phyloP scores from a whole-genome alignment of 2,329 filamentous ascomycete genomes.

The Colletotrichum eleusines region DNA sequence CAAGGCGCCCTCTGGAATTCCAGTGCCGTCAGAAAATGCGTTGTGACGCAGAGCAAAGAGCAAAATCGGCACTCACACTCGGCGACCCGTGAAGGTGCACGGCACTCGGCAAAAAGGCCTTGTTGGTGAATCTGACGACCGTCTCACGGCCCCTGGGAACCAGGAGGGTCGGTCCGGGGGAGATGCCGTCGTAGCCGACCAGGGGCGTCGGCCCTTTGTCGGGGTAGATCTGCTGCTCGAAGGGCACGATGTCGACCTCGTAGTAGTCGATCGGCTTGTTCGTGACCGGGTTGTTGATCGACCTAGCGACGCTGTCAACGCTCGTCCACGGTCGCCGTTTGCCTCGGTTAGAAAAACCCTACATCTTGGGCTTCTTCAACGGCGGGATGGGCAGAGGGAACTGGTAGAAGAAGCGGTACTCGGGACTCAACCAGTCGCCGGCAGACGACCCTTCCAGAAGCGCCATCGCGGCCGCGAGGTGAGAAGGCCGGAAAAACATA shows the following conservation, averaged over 20 bases:
- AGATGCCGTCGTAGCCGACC: conserved; percentile 66
- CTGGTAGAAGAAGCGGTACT: conserved; percentile 54
- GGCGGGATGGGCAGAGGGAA: conserved; percentile 59
- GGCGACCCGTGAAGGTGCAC: conserved; percentile 69
- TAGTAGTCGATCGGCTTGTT: conserved; percentile 51
- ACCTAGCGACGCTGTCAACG: neutral
- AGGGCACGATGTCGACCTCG: conserved; percentile 50
- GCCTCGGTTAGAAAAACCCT: neutral
- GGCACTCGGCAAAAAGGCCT: conserved; percentile 56
- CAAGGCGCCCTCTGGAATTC: conserved; percentile 49
- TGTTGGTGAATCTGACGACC: conserved; percentile 67
- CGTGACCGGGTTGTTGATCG: conserved; percentile 45
- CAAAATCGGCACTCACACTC: conserved; percentile 44
- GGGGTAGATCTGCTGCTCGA: conserved; percentile 53
- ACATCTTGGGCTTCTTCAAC: conserved; percentile 57
- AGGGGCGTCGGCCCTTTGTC: conserved; percentile 49
- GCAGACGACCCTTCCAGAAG: conserved; percentile 21
- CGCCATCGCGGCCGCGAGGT: conserved; percentile 24
- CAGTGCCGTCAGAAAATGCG: conserved; percentile 26
- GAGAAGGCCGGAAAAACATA: conserved; percentile 23
- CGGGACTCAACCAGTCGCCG: conserved; percentile 48
- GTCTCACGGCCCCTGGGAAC: conserved; percentile 63
- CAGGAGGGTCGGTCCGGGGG: conserved; percentile 65
- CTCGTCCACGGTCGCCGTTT: neutral
- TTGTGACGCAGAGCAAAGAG: neutral